Evolutionary conservation across 805 yeast species (phyloP).

Genomic region (Zygoascus flipseniorum): DNA sequence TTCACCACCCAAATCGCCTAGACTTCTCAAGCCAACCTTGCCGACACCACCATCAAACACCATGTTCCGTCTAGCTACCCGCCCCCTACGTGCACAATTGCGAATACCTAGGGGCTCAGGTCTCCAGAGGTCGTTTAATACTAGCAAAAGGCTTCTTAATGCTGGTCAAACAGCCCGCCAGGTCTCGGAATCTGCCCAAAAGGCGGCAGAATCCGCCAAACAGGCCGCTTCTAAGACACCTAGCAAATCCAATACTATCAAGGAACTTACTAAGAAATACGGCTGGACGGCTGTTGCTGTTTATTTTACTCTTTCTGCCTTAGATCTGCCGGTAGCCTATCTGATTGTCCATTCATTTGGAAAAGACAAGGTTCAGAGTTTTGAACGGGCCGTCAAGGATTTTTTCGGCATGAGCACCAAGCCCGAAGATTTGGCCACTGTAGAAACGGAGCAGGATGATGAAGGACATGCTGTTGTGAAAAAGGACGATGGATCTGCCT

Average conservation of each 20-base stretch:
- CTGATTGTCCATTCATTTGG: slow-evolving; percentile 80
- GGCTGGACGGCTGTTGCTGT: slow-evolving; percentile 90
- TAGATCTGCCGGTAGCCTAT: slow-evolving; percentile 82
- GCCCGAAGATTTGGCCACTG: slow-evolving; percentile 14
- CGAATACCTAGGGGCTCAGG: neutral
- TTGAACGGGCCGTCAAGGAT: slow-evolving; percentile 53
- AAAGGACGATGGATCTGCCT: neutral
- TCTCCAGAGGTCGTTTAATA: neutral
- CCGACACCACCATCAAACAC: neutral
- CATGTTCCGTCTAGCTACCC: neutral
- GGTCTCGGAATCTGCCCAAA: neutral
- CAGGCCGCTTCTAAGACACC: neutral
- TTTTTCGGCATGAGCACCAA: slow-evolving; percentile 52
- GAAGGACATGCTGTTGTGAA: slow-evolving; percentile 1
- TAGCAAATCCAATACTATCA: slow-evolving; percentile 25
- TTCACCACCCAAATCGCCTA: neutral
- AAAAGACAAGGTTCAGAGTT: slow-evolving; percentile 64
- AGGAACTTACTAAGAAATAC: slow-evolving; percentile 68
- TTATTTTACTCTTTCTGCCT: slow-evolving; percentile 58
- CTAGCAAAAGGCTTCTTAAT: neutral
- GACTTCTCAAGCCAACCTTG: too few relatives aligned
- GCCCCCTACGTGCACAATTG: neutral
- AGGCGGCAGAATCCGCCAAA: neutral
- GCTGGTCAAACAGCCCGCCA: neutral
- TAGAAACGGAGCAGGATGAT: slow-evolving; percentile 8